Conservation (phyloP, 768 basidiomycete species). For the Suillus discolor region DNA sequence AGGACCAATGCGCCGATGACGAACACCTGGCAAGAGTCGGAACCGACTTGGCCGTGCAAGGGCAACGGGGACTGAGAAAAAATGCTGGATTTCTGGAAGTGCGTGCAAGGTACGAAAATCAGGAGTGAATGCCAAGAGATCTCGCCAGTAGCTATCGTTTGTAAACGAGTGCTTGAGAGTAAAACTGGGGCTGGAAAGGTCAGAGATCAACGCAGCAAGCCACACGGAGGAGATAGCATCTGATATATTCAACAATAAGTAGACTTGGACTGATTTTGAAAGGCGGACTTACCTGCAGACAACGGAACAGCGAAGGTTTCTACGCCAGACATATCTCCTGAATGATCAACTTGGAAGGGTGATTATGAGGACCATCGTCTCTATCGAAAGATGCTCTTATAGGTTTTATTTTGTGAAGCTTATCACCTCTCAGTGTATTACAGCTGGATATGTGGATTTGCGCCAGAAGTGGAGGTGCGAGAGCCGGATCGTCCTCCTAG, state of each 20-base stretch:
- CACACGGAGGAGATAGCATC: slow-evolving; percentile 4
- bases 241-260: background rate
- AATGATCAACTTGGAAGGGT: background rate
- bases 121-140: slow-evolving; percentile 11
- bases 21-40: slow-evolving; percentile 6
- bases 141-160: slow-evolving; percentile 11
- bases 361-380: background rate
- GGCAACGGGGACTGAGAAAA: slow-evolving; percentile 7
- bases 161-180: slow-evolving; percentile 7
- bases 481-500: background rate
- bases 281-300: background rate
- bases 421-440: background rate
- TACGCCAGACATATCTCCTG: background rate
- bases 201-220: slow-evolving; percentile 4
- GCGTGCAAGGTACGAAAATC: slow-evolving; percentile 10
- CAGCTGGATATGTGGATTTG: background rate
- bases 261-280: no score
- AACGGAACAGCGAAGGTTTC: background rate
- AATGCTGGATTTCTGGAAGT: slow-evolving; percentile 2
- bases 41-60: slow-evolving; percentile 5
- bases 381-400: background rate
- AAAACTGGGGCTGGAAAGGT: background rate
- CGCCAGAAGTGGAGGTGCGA: background rate
- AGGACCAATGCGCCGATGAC: background rate
- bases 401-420: background rate